phyloP scores from a whole-genome alignment of 2,329 filamentous ascomycete species.

The Hirsutella thompsonii region DNA sequence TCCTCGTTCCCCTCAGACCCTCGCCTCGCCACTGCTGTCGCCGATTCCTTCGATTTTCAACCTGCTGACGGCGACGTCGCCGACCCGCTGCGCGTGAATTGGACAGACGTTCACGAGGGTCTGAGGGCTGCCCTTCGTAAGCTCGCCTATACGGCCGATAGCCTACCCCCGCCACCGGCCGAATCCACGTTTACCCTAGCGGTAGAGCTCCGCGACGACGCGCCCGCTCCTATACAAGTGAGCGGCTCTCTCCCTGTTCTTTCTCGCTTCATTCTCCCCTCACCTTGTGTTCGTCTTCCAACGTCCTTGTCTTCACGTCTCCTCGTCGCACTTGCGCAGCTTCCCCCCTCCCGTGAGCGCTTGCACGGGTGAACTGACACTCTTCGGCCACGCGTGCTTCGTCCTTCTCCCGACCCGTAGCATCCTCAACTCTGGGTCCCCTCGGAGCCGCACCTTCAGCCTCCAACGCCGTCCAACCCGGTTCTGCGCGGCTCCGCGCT shows the following conservation, averaged over 20 bases:
- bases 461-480: slow-evolving; percentile 15
- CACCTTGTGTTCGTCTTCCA: too few relatives aligned
- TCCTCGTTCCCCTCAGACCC: slow-evolving; percentile 26
- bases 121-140: slow-evolving; percentile 54
- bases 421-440: slow-evolving; percentile 51
- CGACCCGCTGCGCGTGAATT: slow-evolving; percentile 22
- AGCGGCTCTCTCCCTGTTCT: slow-evolving; percentile 9
- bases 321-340: too few relatives aligned
- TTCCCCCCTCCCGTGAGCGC: too few relatives aligned
- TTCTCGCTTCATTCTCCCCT: too few relatives aligned
- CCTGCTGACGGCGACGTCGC: slow-evolving; percentile 9
- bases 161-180: slow-evolving; percentile 42
- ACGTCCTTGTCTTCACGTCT: too few relatives aligned
- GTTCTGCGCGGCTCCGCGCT: slow-evolving; percentile 15
- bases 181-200: slow-evolving; percentile 66
- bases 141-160: slow-evolving; percentile 46
- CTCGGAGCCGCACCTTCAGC: slow-evolving; percentile 33
- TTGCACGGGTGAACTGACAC: too few relatives aligned
- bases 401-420: slow-evolving; percentile 14
- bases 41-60: slow-evolving; percentile 4
- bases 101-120: slow-evolving; percentile 56
- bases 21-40: not conserved
- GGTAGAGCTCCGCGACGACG: slow-evolving; percentile 55
- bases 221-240: slow-evolving; percentile 44
- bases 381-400: too few relatives aligned